These are phyloP conservation scores for Alopecurus myosuroides DNA, from an alignment of 176 grass and related monocot species.

Conservation along the genomic window DNA sequence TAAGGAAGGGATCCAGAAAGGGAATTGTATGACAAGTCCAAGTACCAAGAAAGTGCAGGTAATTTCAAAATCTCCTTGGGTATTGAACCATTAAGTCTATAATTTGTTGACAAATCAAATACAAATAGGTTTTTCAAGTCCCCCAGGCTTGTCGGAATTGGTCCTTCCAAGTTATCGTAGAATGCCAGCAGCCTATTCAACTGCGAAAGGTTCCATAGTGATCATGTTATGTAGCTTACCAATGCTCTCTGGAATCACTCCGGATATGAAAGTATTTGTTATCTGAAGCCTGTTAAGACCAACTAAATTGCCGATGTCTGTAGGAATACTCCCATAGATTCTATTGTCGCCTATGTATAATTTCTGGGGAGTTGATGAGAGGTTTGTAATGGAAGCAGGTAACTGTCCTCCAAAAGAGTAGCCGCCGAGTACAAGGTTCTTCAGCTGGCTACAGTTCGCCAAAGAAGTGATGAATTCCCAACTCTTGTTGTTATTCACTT, in stretches of 20 bases:
- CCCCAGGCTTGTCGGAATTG: constrained; percentile 11
- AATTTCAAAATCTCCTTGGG: background rate
- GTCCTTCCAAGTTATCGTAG: background rate
- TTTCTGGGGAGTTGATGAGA: background rate
- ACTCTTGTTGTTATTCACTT: background rate
- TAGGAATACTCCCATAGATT: background rate
- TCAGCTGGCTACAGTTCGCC: background rate
- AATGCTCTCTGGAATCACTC: constrained; percentile 10
- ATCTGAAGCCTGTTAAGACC: background rate
- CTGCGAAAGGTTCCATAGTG: background rate
- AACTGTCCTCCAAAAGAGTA: background rate
- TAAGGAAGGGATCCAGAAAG: background rate
- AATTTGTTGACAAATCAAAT: constrained; percentile 6
- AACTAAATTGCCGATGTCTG: background rate
- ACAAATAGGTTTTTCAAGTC: background rate
- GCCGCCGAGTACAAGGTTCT: background rate
- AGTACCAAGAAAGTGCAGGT: background rate
- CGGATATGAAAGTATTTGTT: constrained; percentile 4
- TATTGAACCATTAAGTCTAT: background rate
- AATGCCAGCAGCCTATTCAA: background rate
- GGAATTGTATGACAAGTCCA: background rate
- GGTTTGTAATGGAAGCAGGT: background rate
- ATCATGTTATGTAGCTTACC: constrained; percentile 6
- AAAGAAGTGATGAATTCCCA: constrained; percentile 23
- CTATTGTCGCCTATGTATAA: background rate